A percentile compares a stretch with the other conserved stretches of the same genome.
Conservation (phyloP, 768 basidiomycete genomes). For the Cystofilobasidium bisporidii region DNA sequence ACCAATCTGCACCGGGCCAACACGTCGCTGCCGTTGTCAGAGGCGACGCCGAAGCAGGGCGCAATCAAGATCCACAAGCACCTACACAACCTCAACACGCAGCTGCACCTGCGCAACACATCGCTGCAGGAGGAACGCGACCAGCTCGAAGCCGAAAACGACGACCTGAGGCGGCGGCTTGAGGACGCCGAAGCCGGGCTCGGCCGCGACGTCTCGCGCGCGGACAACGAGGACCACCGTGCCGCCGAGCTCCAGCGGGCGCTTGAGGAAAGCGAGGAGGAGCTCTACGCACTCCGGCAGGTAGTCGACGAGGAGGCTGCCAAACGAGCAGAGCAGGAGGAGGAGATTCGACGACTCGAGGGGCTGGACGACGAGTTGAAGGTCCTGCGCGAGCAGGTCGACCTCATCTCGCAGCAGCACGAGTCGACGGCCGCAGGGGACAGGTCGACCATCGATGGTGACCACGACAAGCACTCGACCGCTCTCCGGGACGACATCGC, state of each 20-base stretch:
- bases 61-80: constrained; percentile 76
- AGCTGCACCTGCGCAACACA: constrained; percentile 34
- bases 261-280: constrained; percentile 8
- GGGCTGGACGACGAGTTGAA: constrained; percentile 4
- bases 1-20: constrained; percentile 65
- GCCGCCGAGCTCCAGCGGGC: background rate
- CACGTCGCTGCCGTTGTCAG: constrained; percentile 47
- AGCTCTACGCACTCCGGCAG: constrained; percentile 4
- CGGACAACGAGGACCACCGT: background rate
- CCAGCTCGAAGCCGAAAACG: constrained; percentile 70
- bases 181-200: background rate
- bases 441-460: background rate
- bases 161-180: constrained; percentile 45
- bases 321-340: background rate
- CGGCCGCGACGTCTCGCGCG: background rate
- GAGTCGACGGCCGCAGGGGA: background rate
- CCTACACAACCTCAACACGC: constrained; percentile 70
- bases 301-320: background rate
- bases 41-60: constrained; percentile 65
- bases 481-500: background rate
- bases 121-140: constrained; percentile 23
- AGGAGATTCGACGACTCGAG: background rate
- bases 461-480: too few relatives aligned
- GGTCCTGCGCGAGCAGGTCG: constrained; percentile 11
- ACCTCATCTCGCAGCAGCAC: constrained; percentile 10